phyloP scores from a whole-genome alignment of 73 alveolate genomes.

The Paramecium primaurelia region DNA sequence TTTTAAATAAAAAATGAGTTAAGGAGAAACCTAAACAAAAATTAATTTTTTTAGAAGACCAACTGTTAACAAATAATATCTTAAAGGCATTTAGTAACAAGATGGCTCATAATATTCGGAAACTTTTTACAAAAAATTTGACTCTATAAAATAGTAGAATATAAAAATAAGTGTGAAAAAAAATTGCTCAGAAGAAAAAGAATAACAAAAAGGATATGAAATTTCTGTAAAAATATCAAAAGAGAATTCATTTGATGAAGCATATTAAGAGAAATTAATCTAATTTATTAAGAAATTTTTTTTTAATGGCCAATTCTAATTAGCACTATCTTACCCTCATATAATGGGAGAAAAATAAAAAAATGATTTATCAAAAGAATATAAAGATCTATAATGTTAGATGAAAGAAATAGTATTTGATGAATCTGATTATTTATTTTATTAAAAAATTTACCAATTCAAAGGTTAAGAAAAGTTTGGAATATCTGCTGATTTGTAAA shows the following conservation, averaged over 20 bases:
- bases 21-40: too few species aligned
- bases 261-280: not conserved
- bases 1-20: too few species aligned
- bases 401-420: not conserved
- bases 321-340: not conserved
- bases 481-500: not conserved
- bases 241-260: not conserved
- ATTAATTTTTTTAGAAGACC: too few species aligned
- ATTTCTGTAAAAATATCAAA: not conserved
- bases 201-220: not conserved
- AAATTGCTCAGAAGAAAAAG: not conserved
- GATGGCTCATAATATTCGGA: too few species aligned
- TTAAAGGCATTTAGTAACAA: too few species aligned
- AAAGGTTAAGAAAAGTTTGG: not conserved
- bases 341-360: not conserved
- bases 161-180: too few species aligned
- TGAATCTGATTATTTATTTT: not conserved
- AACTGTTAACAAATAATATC: too few species aligned
- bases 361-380: not conserved
- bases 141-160: too few species aligned
- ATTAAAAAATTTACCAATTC: not conserved
- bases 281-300: not conserved
- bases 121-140: too few species aligned
- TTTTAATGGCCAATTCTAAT: not conserved
- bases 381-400: not conserved